These are phyloP conservation scores for Phytopythium sindhum DNA, from an alignment of 352 stramenopile genomes.

Conservation along the genomic window DNA sequence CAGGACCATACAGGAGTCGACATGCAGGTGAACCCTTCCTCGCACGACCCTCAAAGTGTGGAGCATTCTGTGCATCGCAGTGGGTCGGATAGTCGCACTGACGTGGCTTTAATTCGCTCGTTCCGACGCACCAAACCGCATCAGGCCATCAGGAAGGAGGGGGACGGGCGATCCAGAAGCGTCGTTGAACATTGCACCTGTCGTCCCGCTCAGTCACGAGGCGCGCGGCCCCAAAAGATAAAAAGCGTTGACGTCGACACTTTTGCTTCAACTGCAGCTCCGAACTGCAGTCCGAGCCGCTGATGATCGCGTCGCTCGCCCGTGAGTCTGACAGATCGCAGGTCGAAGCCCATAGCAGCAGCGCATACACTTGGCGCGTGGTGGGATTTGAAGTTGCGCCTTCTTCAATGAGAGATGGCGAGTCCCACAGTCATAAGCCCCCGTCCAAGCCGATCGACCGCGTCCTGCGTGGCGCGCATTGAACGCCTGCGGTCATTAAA, in stretches of 20 bases:
- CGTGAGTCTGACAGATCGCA: too few species aligned
- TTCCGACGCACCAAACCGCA: neutral
- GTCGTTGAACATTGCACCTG: neutral
- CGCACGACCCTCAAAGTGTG: neutral
- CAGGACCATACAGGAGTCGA: too few species aligned
- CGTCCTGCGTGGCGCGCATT: neutral
- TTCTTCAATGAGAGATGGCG: neutral
- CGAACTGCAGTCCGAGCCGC: neutral
- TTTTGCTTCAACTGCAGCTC: slow-evolving; percentile 5
- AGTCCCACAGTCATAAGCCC: neutral
- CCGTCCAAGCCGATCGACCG: neutral
- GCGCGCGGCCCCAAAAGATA: too few species aligned
- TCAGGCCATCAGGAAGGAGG: neutral
- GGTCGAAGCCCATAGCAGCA: too few species aligned
- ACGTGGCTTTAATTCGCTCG: neutral
- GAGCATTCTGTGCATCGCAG: neutral
- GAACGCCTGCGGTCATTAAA: neutral
- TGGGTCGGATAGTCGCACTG: neutral
- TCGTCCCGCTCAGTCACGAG: too few species aligned
- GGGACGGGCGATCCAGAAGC: neutral
- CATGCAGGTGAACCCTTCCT: neutral
- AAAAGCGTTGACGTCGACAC: slow-evolving; percentile 10
- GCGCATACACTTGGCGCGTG: neutral
- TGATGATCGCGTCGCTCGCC: too few species aligned
- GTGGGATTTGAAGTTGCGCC: neutral